Conservation (phyloP, 345 rosid genomes). For the Erysimum cheiranthoides region DNA sequence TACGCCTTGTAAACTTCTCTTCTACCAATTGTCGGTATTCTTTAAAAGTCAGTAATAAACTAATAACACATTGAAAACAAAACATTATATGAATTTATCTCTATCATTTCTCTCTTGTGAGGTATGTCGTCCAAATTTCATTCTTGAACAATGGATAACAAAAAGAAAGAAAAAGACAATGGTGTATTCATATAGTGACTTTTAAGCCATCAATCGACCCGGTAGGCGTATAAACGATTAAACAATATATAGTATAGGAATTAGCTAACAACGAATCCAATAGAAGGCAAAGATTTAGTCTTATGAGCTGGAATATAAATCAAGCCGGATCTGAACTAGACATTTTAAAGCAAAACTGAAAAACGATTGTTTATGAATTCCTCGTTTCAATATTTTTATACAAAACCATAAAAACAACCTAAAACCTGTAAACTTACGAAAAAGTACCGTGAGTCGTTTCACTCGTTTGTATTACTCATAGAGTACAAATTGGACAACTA, state of each 20-base stretch:
- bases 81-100: conserved; percentile 3
- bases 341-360: background rate
- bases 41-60: background rate
- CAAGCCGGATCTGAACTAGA: conserved; percentile 22
- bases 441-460: background rate
- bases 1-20: conserved; percentile 12
- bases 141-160: background rate
- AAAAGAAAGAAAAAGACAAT: background rate
- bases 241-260: background rate
- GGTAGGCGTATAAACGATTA: background rate
- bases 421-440: background rate
- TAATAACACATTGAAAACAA: background rate
- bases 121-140: conserved; percentile 5
- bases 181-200: background rate
- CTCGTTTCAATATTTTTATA: background rate
- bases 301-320: conserved; percentile 26
- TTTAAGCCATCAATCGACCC: background rate
- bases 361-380: background rate
- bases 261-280: conserved; percentile 44
- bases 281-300: conserved; percentile 30
- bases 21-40: conserved; percentile 1
- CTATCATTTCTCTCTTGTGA: conserved; percentile 5
- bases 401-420: conserved; percentile 10
- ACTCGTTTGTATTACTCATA: conserved; percentile 1
- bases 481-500: background rate